These are phyloP conservation scores for Lactifluus piperatus DNA, from an alignment of 768 basidiomycete genomes.

Conservation along the genomic window DNA sequence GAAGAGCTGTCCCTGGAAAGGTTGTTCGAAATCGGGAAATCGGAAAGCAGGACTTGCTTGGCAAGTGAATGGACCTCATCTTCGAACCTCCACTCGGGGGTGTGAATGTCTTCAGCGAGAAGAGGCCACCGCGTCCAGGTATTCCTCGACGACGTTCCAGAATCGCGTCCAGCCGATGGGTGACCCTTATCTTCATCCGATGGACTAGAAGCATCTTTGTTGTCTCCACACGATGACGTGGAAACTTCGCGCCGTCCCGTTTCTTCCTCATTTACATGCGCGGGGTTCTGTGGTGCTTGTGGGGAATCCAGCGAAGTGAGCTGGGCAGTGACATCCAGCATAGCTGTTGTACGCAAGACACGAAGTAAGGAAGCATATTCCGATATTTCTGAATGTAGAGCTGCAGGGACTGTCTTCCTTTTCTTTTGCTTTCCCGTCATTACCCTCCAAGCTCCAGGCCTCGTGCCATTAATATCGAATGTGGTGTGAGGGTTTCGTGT, in stretches of 20 bases:
- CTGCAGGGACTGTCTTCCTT: conserved; percentile 39
- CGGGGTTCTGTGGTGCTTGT: background rate
- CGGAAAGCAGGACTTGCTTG: conserved; percentile 24
- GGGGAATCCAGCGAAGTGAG: conserved; percentile 25
- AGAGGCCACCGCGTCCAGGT: conserved; percentile 77
- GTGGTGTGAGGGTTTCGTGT: no score
- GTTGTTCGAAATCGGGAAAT: conserved; percentile 19
- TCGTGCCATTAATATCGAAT: background rate
- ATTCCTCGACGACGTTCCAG: conserved; percentile 29
- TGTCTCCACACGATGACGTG: conserved; percentile 1
- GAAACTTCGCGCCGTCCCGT: background rate
- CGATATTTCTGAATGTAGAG: conserved; percentile 53
- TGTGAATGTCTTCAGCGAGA: conserved; percentile 45
- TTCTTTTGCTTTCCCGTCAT: conserved; percentile 37
- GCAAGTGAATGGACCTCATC: conserved; percentile 56
- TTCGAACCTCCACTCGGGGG: conserved; percentile 61
- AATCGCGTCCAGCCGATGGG: background rate
- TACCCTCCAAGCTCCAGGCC: background rate
- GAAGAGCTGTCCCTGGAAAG: conserved; percentile 13
- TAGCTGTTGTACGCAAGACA: conserved; percentile 46
- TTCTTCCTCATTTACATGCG: conserved; percentile 1
- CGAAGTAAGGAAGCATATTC: conserved; percentile 63
- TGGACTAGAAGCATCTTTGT: background rate
- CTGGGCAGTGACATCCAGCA: conserved; percentile 50
- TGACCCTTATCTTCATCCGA: background rate